phyloP scores from a whole-genome alignment of 768 basidiomycete genomes.

The Chalciporus piperatus region DNA sequence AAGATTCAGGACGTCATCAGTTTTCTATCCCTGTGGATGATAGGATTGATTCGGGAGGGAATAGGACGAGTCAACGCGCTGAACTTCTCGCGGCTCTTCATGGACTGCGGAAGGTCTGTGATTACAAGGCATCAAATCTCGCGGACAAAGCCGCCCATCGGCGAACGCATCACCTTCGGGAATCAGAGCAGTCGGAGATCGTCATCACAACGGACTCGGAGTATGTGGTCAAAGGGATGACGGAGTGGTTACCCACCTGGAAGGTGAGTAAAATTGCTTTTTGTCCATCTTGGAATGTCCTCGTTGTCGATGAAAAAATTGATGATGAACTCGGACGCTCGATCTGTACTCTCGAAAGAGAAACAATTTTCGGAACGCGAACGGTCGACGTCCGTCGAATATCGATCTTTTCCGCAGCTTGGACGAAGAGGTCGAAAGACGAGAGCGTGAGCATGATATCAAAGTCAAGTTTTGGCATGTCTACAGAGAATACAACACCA shows the following conservation, averaged over 20 bases:
- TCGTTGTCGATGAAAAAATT: background rate
- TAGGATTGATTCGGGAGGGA: slow-evolving; percentile 14
- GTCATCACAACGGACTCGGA: slow-evolving; percentile 33
- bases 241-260: slow-evolving; percentile 34
- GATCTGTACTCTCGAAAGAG: background rate
- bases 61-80: slow-evolving; percentile 31
- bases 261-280: slow-evolving; percentile 14
- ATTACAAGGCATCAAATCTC: background rate
- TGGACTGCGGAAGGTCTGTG: slow-evolving; percentile 12
- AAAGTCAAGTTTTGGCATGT: slow-evolving; percentile 27
- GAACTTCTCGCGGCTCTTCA: slow-evolving; percentile 31
- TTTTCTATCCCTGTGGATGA: slow-evolving; percentile 23
- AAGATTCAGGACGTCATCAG: background rate
- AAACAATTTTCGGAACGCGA: background rate
- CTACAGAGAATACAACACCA: slow-evolving; percentile 16
- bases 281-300: background rate
- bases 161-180: too few relatives aligned
- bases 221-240: slow-evolving; percentile 35
- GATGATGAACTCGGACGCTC: background rate
- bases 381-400: background rate
- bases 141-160: background rate
- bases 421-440: background rate
- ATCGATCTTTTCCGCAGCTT: background rate
- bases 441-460: background rate
- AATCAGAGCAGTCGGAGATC: background rate